Evolutionary conservation across 2,329 filamentous ascomycete species (phyloP), one percentile per base, ranked within the genome.

Genomic region (Diplodia sapinea): DNA sequence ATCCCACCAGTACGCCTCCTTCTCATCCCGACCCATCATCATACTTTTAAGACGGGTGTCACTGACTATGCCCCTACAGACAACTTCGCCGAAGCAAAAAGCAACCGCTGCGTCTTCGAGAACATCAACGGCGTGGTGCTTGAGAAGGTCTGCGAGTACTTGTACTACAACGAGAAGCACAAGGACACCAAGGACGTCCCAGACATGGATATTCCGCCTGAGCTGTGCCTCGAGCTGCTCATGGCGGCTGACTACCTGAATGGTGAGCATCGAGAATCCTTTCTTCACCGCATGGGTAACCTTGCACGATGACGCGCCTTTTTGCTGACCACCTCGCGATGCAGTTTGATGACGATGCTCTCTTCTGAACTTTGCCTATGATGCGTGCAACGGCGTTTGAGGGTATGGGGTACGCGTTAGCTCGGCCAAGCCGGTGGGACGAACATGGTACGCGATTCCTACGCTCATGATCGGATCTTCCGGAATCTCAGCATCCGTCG

Each of bases 71-170:
- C 13, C 31, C 8, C 4, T 43, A 26, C 56, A 89, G 87, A 84
- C 75, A 85, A 85, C 72, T 93, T 93, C 74, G 75, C 81, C 59
- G 91, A 93, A 79, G 86, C 88, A 4, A 82, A 82, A 69, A 84
- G 86, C 33, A 89, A 88, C 64, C 85, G 88, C 55, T 91, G 90
- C 73, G 81, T 83, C 4, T 89, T 94, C 70, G 85, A 87, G 66
- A 91, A 91, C 73, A 91, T 94, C 79, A 92, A 86, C 79, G 89
- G 88, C 70, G 82, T 89, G 65, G 86, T 93, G 6, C 86, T 94
- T 2, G 91, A 94, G 77, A 93, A 92, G 76, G 88, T 94, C 38
- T 91, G 89, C 77, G 90, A 94, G 79, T 94, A 94, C 79, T 89
- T 93, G 70, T 91, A 93, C 76, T 94, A 93, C 82, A 91, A 91